Percentiles rank a stretch among this genome's conserved stretches.
These are phyloP conservation scores for Plasmopara muralis DNA, from an alignment of 352 stramenopile species.

Conservation along the genomic window DNA sequence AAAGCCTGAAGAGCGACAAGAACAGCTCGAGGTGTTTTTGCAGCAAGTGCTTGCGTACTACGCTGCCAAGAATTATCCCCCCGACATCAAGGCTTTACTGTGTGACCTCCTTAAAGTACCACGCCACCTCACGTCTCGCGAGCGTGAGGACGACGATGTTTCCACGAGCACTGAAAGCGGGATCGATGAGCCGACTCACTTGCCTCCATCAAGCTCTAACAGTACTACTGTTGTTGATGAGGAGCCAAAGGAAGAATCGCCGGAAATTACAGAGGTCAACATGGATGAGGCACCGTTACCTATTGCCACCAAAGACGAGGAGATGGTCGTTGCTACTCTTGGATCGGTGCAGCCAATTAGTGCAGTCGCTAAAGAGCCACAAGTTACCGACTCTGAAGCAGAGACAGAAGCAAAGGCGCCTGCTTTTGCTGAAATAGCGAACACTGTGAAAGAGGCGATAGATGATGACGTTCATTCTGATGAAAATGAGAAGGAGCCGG, in stretches of 20 bases:
- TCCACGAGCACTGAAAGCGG: constrained; percentile 34
- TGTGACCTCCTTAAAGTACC: constrained; percentile 53
- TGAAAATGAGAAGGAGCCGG: not conserved
- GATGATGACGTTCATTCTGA: not conserved
- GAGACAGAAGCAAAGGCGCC: constrained; percentile 1
- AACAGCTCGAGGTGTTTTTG: constrained; percentile 60
- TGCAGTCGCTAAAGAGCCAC: constrained; percentile 8
- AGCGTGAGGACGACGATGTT: constrained; percentile 25
- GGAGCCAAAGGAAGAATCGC: constrained; percentile 6
- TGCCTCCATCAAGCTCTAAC: constrained; percentile 11
- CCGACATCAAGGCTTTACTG: constrained; percentile 35
- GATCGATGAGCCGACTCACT: constrained; percentile 23
- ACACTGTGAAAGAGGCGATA: not conserved
- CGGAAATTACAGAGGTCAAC: constrained; percentile 4
- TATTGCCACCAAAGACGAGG: constrained; percentile 6
- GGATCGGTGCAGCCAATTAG: constrained; percentile 4
- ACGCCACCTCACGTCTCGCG: constrained; percentile 24
- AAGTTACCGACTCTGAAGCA: not conserved
- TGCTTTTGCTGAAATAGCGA: not conserved
- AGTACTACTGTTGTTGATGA: constrained; percentile 4
- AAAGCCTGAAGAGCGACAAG: constrained; percentile 44
- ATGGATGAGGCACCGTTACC: not conserved
- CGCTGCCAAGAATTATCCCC: constrained; percentile 18
- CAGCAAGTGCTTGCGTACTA: constrained; percentile 40
- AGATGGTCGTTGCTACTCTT: constrained; percentile 9